Percentiles rank a stretch among this genome's conserved stretches.
phyloP scores from a whole-genome alignment of 768 basidiomycete genomes.

The Tulasnella sp. region DNA sequence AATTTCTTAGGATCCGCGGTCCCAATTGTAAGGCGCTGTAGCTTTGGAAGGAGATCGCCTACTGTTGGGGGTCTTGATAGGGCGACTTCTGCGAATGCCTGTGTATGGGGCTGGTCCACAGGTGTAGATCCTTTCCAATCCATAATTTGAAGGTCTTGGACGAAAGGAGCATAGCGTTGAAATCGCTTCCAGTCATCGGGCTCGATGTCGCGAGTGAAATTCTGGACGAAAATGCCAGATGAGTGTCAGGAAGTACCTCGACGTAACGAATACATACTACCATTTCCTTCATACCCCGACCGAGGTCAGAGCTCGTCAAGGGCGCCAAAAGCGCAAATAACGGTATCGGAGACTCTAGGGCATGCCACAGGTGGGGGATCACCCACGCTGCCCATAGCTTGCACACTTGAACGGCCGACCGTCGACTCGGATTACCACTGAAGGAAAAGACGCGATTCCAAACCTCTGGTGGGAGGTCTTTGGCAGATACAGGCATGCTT shows the following conservation, averaged over 20 bases:
- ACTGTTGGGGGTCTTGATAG: neutral
- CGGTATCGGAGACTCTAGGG: neutral
- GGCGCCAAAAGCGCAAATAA: neutral
- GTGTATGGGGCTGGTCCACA: neutral
- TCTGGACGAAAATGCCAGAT: neutral
- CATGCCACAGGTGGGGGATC: neutral
- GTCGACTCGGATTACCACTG: neutral
- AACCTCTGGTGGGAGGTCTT: neutral
- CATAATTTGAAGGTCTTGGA: neutral
- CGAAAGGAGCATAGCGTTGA: neutral
- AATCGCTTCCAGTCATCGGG: neutral
- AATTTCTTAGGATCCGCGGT: neutral
- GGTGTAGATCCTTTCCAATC: neutral
- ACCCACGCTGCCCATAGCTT: neutral
- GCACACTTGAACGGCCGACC: neutral
- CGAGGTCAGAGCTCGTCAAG: neutral
- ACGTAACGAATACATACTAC: neutral
- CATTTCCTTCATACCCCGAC: neutral
- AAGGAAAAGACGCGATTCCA: neutral
- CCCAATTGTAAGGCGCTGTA: neutral
- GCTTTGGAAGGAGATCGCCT: neutral
- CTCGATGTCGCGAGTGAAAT: neutral
- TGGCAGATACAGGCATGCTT: neutral
- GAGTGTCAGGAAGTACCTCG: neutral
- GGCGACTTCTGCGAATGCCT: neutral